Base-by-base conservation (phyloP, 2,329 filamentous ascomycete genomes). In the Epichloe gansuensis region DNA sequence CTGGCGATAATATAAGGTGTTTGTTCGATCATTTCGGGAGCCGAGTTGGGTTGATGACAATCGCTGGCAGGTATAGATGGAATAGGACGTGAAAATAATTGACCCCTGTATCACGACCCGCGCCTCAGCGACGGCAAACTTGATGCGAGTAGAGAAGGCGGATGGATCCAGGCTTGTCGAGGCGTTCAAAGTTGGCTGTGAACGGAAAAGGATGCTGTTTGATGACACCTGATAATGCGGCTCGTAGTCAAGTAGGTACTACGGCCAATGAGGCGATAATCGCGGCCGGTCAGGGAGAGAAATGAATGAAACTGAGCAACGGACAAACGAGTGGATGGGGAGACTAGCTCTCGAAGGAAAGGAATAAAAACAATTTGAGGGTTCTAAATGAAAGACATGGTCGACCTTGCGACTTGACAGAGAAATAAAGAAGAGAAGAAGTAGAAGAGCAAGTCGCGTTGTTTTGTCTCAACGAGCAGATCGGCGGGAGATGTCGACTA, bases 331-430 rank as follows among this genome's bases (percentile, higher is more conserved):
- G 58, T 57, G 58, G 40, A 55, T 47, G 7, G 52, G 48, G 55
- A 58, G 57, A 47, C 55, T 57, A 53, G 57, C 57, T 58, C 57
- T 52, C 9, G 40, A 59, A 59, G 35, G 46, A 50, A 43, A 27
- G 50, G 35, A 53, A 43, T 42, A 41, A 36, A 43, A 50, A 35
- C 49, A 21, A 46, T 58, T 55, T 57, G 57, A 57, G 60, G 47
- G 51, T 50, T 55, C 50, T 57, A 64, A 63, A 59, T 55, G 58
- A 60, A 56, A 60, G 61, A 67, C 66, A 70, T 69, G 57, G 61
- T 69, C 66, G 60, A 60, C 61, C 62, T 51, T 47, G 51, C 51
- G 51, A 51, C 49, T 47, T 42, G 42, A 12, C 39, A 31, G 17
- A 53, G 51, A 60, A 57, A 47, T 50, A 54, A 58, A 54, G 53